phyloP scores from a whole-genome alignment of 2,329 filamentous ascomycete species.

The Graphium sp. region DNA sequence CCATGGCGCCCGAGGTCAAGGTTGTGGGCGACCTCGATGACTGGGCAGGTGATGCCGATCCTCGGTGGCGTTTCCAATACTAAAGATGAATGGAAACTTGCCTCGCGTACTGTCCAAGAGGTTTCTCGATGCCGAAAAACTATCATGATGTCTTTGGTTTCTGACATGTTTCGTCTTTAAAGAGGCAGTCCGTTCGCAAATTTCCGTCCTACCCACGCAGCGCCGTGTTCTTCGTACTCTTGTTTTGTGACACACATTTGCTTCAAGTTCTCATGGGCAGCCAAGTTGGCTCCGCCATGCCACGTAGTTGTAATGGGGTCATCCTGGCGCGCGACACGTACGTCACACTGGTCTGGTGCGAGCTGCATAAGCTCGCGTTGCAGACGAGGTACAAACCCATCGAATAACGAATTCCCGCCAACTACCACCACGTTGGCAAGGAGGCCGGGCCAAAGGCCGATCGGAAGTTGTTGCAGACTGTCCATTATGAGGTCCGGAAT shows the following conservation, averaged over 20 bases:
- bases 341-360: constrained; percentile 60
- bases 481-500: constrained; percentile 72
- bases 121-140: constrained; percentile 1
- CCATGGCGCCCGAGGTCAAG: constrained; percentile 21
- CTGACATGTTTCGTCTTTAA: neutral
- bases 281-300: constrained; percentile 68
- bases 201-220: constrained; percentile 54
- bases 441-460: constrained; percentile 70
- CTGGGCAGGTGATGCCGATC: constrained; percentile 45
- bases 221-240: constrained; percentile 81
- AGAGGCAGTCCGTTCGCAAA: constrained; percentile 31
- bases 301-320: constrained; percentile 72
- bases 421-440: constrained; percentile 80
- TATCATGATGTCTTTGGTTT: neutral
- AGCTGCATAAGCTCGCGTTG: constrained; percentile 57
- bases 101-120: constrained; percentile 2
- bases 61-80: constrained; percentile 49
- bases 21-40: constrained; percentile 32
- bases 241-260: constrained; percentile 63
- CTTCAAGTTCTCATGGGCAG: constrained; percentile 49
- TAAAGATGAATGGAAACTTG: too few relatives aligned
- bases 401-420: constrained; percentile 66
- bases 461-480: constrained; percentile 55
- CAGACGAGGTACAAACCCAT: constrained; percentile 67
- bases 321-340: constrained; percentile 52